Evolutionary conservation across 2,329 filamentous ascomycete genomes (phyloP).

Genomic region (Trichophyton schoenleinii): DNA sequence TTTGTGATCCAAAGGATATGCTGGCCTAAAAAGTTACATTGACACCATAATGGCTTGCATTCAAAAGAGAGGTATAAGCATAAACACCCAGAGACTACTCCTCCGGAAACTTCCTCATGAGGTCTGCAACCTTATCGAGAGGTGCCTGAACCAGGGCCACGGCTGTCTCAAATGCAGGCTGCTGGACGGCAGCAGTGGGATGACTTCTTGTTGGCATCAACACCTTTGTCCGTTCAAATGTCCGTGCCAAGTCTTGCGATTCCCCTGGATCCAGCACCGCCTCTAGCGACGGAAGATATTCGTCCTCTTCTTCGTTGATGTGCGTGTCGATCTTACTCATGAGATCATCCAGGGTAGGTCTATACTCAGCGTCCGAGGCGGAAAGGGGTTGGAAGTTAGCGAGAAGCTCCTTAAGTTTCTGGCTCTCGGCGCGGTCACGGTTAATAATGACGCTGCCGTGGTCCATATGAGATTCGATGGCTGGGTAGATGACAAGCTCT

Average conservation of each 20-base stretch:
- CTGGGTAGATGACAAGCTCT: conserved; percentile 44
- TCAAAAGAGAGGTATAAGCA: neutral
- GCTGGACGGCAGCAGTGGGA: conserved; percentile 34
- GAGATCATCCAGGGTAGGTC: conserved; percentile 29
- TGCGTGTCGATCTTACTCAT: conserved; percentile 34
- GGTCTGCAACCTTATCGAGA: conserved; percentile 42
- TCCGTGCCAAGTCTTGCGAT: conserved; percentile 27
- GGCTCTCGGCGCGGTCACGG: conserved; percentile 15
- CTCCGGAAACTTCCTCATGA: conserved; percentile 42
- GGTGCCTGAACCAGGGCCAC: conserved; percentile 43
- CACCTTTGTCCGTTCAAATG: conserved; percentile 40
- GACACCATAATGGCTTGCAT: neutral
- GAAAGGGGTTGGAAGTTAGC: conserved; percentile 37
- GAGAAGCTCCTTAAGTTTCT: conserved; percentile 37
- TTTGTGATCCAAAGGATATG: neutral
- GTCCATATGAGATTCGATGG: conserved; percentile 38
- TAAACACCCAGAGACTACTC: neutral
- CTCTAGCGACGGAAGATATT: conserved; percentile 39
- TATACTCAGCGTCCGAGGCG: conserved; percentile 28
- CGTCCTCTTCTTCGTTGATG: conserved; percentile 38
- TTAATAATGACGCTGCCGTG: conserved; percentile 35
- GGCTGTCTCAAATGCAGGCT: conserved; percentile 44
- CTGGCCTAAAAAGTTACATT: neutral
- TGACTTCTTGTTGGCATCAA: conserved; percentile 42
- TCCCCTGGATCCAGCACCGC: conserved; percentile 23